A percentile compares a stretch with the other conserved stretches of the same genome.
Evolutionary conservation across 2,329 filamentous ascomycete species (phyloP).

Genomic region (Nectriaceae sp.): DNA sequence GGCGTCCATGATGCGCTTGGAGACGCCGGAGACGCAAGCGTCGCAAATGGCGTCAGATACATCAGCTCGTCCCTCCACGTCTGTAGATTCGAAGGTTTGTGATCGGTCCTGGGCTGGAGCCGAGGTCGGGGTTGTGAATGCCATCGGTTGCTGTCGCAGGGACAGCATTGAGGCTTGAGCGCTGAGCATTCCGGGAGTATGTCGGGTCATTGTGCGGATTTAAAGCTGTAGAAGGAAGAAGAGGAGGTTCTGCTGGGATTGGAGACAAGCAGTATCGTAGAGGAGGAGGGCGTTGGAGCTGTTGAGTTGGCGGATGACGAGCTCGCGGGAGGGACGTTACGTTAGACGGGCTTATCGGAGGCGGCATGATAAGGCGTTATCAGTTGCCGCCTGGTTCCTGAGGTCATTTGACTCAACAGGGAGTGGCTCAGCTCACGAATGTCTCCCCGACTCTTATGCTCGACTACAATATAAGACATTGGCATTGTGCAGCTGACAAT

Average conservation of each 20-base stretch:
- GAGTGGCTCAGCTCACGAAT: no score
- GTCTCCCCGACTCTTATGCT: no score
- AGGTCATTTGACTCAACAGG: neutral
- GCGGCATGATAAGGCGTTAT: neutral
- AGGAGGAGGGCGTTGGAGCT: neutral
- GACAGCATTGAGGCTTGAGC: slow-evolving; percentile 47
- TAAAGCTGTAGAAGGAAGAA: slow-evolving; percentile 8
- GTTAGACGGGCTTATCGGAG: slow-evolving; percentile 1
- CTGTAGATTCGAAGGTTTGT: slow-evolving; percentile 51
- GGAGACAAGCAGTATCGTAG: neutral
- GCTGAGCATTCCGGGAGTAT: slow-evolving; percentile 46
- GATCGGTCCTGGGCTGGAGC: slow-evolving; percentile 16
- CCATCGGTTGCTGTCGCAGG: slow-evolving; percentile 42
- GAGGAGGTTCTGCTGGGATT: neutral
- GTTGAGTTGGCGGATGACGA: neutral
- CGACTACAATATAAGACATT: no score
- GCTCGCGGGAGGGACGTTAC: neutral
- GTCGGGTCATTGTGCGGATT: slow-evolving; percentile 42
- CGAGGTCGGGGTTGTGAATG: slow-evolving; percentile 24
- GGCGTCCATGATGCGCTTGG: slow-evolving; percentile 31
- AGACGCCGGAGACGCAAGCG: slow-evolving; percentile 41
- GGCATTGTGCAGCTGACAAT: no score
- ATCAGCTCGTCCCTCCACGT: slow-evolving; percentile 39
- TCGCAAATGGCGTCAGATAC: slow-evolving; percentile 40
- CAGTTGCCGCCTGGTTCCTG: neutral